Evolutionary conservation across 169 alveolate species (phyloP).

Genomic region (Plasmodium vivax): DNA sequence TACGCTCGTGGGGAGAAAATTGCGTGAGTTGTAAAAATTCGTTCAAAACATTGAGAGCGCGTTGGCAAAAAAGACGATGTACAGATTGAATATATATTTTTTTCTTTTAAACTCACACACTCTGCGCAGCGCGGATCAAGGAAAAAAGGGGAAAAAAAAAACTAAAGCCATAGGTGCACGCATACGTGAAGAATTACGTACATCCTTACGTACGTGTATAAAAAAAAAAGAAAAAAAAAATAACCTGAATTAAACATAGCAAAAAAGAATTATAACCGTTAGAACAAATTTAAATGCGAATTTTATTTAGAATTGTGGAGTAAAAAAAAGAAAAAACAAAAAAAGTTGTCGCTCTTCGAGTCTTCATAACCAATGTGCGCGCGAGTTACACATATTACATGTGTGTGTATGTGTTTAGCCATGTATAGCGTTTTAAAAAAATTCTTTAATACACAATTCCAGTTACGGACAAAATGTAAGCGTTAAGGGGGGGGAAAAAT

Average conservation of each 20-base stretch:
- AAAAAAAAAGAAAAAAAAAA: not conserved
- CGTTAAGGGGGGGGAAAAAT: not conserved
- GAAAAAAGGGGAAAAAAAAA: not conserved
- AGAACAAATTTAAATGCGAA: slow-evolving; percentile 22
- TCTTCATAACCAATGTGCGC: slow-evolving; percentile 10
- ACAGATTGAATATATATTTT: not conserved
- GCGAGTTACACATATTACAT: not conserved
- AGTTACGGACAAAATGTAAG: not conserved
- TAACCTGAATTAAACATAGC: not conserved
- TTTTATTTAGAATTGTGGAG: not conserved
- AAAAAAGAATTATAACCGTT: not conserved
- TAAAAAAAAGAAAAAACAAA: not conserved
- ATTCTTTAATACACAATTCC: not conserved
- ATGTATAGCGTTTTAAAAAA: not conserved
- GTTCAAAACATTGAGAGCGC: slow-evolving; percentile 8
- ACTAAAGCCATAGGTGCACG: not conserved
- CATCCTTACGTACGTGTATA: not conserved
- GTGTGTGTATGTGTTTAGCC: not conserved
- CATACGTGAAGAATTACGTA: not conserved
- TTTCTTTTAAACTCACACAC: slow-evolving; percentile 1
- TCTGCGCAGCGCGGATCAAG: not conserved
- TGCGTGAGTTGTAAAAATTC: not conserved
- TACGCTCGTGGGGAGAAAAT: not conserved
- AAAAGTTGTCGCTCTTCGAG: not conserved
- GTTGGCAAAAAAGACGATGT: not conserved